Evolutionary conservation across 768 basidiomycete genomes (phyloP), one percentile per base, ranked within the genome.

Genomic region (Pisolithus tinctorius): DNA sequence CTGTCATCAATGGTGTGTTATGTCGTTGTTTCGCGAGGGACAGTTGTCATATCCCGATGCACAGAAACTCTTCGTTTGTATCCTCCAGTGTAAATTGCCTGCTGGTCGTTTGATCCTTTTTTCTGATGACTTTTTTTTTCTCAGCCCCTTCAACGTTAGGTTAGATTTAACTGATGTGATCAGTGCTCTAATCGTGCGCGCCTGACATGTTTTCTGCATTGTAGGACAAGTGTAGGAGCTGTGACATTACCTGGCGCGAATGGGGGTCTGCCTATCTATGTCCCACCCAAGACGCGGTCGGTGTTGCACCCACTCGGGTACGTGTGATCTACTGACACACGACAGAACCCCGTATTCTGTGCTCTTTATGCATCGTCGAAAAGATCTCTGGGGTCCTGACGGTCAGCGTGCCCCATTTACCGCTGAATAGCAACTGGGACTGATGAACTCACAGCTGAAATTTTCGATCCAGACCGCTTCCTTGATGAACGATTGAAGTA

Each of bases 391-490:
- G 70, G 70, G 70, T 3, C 69, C 68, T 25, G 69, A 71, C 43
- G 69, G 68, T 67, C 42, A 46, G 60, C 37, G 1, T 4, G 6
- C 30, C 16, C 8, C 23, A 25, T 10, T 31, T 2, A 14, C 4
- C 26, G 1, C 31, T 34, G 23, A 25, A 20, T 8, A 27, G 11
- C 4, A 13, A 23, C 26, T 27, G 17, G 48, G 36, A 11, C 23
- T 25, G 42, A 20, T 43, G 31, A 6, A 11, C 6, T 39, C 30
- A 27, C 45, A 66, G 64, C 63, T 36, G 56, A 63, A n/a, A 55
- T 70, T 45, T 85, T 84, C 56, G 82, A 85, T 57, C 84, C 83
- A 0, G 80, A 84, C 56, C 72, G 84, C 14, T 86, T 81, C 71
- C 62, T 84, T 42, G 83, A 86, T 50, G 72, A 74, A 9, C 71